Evolutionary conservation across 1,284 basidiomycete genomes (phyloP), one percentile per base, ranked within the genome.

Genomic region (Leccinum olivaceoglutinosum): DNA sequence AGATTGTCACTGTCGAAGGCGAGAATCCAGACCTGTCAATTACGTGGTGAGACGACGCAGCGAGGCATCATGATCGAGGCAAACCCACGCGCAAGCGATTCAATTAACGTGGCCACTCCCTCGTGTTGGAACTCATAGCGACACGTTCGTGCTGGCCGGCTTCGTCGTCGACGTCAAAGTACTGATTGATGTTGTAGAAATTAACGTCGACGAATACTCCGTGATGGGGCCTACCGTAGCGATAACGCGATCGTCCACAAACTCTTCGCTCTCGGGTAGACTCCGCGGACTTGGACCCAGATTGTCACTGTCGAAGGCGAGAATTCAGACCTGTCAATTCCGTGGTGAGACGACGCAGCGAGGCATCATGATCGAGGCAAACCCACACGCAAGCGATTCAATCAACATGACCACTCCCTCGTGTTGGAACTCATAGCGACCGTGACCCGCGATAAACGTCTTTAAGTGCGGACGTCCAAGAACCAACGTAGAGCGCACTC

Each of bases 81-180:
- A 38, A 34, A 75, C 84, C 59, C 68, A 85, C 94, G 91, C 36
- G 96, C 96, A 63, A 99, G 86, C 32, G 92, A 87, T 79, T 99
- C 96, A 72, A 99, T 96, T 76, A 98, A 99, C 95, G 98, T 97
- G 77, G 98, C 96, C 55, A 98, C 94, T 69, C 96, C 96, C 21
- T 21, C 21, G 21, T 99, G 83, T 99, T 99, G 86, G 78, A 97
- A 98, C 78, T 99, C 96, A 78, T 99, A 99, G 59, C 96, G 87
- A 58, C 92, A 62, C 96, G 88, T 78, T 99, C 96, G 72, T 96
- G 88, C 80, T 98, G 98, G 59, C 96, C 96, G 0, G 96, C 96
- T 79, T 99, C 96, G 75, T 98, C 95, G 73, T 99, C 96, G 65
- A 98, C 96, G 71, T 99, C 96, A 79, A 99, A 99, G 83, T 98